A percentile compares a stretch with the other conserved stretches of the same genome.
phyloP scores from a whole-genome alignment of 2,329 filamentous ascomycete species.

The Curvularia lunata region DNA sequence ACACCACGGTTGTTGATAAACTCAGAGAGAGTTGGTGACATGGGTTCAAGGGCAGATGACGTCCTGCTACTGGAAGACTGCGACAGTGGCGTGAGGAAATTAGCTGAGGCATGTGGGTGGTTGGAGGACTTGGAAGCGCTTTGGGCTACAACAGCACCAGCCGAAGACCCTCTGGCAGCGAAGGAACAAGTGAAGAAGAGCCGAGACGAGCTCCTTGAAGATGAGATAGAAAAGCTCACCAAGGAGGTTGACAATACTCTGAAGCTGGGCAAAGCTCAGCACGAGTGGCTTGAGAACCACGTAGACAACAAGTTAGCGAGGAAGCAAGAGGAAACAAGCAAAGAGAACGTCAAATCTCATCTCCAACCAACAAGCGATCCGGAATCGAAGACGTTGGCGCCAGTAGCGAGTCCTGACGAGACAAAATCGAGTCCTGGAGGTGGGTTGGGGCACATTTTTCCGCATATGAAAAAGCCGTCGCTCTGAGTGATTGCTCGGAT shows the following conservation, averaged over 20 bases:
- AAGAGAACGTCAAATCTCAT: not conserved
- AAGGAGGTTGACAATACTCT: constrained; percentile 64
- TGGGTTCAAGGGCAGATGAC: constrained; percentile 82
- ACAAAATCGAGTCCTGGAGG: constrained; percentile 12
- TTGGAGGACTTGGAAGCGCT: constrained; percentile 76
- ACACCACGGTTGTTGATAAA: constrained; percentile 87
- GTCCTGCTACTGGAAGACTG: constrained; percentile 83
- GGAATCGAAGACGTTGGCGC: constrained; percentile 16
- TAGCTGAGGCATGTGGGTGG: constrained; percentile 87
- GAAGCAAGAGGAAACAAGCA: constrained; percentile 11
- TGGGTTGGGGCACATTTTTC: constrained; percentile 40
- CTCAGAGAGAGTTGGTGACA: constrained; percentile 76
- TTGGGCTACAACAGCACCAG: constrained; percentile 69
- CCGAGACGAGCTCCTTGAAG: constrained; percentile 63
- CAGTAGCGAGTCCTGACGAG: constrained; percentile 9
- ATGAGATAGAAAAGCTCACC: constrained; percentile 65
- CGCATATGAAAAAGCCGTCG: constrained; percentile 55
- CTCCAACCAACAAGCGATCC: constrained; percentile 14
- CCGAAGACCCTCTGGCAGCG: constrained; percentile 38
- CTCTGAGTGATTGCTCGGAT: constrained; percentile 16
- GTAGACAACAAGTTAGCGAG: constrained; percentile 38
- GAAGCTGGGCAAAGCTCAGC: constrained; percentile 35
- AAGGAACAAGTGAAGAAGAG: constrained; percentile 51
- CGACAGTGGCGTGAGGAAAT: constrained; percentile 77
- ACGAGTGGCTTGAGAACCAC: constrained; percentile 46